A percentile compares a stretch with the other conserved stretches of the same genome.
Evolutionary conservation across 208 protist species (phyloP).

Genomic region (Leishmania martiniquensis): DNA sequence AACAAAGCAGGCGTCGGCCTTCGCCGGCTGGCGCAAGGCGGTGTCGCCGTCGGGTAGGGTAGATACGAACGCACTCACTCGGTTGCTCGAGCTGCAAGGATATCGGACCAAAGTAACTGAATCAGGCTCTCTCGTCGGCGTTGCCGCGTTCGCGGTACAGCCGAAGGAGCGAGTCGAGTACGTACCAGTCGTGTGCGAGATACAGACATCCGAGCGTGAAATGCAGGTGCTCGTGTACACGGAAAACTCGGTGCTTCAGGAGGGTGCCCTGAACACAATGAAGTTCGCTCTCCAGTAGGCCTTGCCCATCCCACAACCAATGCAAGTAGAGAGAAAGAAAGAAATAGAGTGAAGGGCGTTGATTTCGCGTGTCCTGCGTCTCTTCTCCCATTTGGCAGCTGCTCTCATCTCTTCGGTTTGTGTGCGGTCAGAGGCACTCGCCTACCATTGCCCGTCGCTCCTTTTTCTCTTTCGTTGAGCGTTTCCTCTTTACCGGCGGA

Average conservation of each 20-base stretch:
- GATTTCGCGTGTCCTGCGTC: not conserved
- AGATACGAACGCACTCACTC: not conserved
- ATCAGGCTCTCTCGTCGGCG: conserved; percentile 35
- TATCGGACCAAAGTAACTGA: conserved; percentile 14
- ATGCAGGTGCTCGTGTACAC: conserved; percentile 47
- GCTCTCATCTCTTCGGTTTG: not conserved
- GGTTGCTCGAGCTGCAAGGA: conserved; percentile 23
- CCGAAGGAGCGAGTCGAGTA: conserved; percentile 62
- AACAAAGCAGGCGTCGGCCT: conserved; percentile 33
- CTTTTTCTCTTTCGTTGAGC: not conserved
- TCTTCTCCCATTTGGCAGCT: not conserved
- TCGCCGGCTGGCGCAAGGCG: conserved; percentile 30
- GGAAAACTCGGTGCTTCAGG: conserved; percentile 35
- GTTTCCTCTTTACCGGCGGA: not conserved
- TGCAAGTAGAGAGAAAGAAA: not conserved
- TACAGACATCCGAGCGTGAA: conserved; percentile 33
- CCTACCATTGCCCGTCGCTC: not conserved
- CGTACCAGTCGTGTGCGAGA: conserved; percentile 58
- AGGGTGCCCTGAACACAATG: conserved; percentile 32
- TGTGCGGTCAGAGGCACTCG: not conserved
- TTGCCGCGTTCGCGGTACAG: conserved; percentile 73
- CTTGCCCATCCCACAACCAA: not conserved
- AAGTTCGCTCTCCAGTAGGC: conserved; percentile 25
- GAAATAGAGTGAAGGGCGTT: not conserved
- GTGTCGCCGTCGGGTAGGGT: conserved; percentile 17